Evolutionary conservation across 202 grass and related monocot genomes (phyloP), one percentile per base, ranked within the genome.

Genomic region (Elaeis oleifera): DNA sequence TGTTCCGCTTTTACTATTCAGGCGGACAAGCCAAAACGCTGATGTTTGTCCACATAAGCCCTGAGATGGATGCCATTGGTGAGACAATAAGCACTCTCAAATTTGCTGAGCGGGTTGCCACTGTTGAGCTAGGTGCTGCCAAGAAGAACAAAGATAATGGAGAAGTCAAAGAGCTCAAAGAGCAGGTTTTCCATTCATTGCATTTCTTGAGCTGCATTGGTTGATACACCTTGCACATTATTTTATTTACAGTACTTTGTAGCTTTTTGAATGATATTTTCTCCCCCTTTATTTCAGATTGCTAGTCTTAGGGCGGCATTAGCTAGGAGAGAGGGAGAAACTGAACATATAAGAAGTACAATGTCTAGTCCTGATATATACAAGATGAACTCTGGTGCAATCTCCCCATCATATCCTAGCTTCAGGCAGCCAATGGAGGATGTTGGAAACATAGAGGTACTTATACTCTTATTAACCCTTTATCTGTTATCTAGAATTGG

Each of bases 31-130:
- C 91, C 49, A 96, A 97, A 72, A 92, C 92, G 15, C 72, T 97
- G 64, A 97, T 97, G 92, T 97, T 97, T 77, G 60, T 97, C 67
- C 92, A 97, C 77, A 92, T 97, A 70, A 84, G 79, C 60, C 85
- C 94, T 44, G 94, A 97, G 58, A 74, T 61, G 1, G 88, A 97
- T 54, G 88, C 94, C 4, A 2, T 92, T 65, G 76, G 84, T 24
- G 94, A 97, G 76, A 92, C 81, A 49, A 36, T 97, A 63, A 89
- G 94, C 78, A 97, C 94, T 57, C 74, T 97, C 50, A 92, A 97
- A 63, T 97, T 97, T 18, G 94, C 94, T 16, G 94, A 97, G 59
- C 55, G 94, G 49, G 94, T 92, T 53, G 82, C 94, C 3, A 80
- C 77, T 16, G 65, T 97, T 68, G 94, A 97, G 63, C 87, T 97